phyloP scores from a whole-genome alignment of 1,284 basidiomycete genomes.

The Ustilago tritici region DNA sequence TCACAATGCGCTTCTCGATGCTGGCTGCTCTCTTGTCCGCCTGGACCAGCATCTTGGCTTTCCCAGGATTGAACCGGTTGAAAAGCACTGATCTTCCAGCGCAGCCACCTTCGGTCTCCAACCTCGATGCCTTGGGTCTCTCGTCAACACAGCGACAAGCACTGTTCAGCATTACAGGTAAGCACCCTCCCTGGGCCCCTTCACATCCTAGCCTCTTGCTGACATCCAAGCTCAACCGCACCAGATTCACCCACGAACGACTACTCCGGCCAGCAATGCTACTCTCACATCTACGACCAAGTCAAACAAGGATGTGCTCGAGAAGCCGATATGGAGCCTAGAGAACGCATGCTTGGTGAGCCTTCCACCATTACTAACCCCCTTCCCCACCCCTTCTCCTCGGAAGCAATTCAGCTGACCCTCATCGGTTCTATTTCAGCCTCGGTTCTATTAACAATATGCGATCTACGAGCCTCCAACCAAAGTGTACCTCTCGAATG shows the following conservation, averaged over 20 bases:
- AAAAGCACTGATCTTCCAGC: background rate
- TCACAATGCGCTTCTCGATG: background rate
- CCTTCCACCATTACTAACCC: background rate
- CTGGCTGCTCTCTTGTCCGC: background rate
- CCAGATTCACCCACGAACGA: background rate
- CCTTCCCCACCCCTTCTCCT: background rate
- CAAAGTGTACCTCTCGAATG: slow-evolving; percentile 41
- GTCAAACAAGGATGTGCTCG: slow-evolving; percentile 19
- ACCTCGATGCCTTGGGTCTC: background rate
- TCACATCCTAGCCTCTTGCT: too few species aligned
- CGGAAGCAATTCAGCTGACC: background rate
- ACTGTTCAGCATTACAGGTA: slow-evolving; percentile 18
- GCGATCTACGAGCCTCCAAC: slow-evolving; percentile 31
- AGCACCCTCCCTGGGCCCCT: background rate
- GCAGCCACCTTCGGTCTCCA: background rate
- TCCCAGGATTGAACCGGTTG: background rate
- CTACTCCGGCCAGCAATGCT: slow-evolving; percentile 16
- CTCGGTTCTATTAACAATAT: slow-evolving; percentile 33
- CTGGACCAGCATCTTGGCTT: background rate
- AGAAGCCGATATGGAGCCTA: slow-evolving; percentile 19
- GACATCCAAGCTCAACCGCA: background rate
- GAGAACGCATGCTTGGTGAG: slow-evolving; percentile 34
- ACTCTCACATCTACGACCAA: slow-evolving; percentile 30
- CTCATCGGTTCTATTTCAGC: background rate
- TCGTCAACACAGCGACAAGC: slow-evolving; percentile 9